A percentile compares a stretch with the other conserved stretches of the same genome.
Conservation (phyloP, 768 basidiomycete genomes). For the Tulasnella sp. region DNA sequence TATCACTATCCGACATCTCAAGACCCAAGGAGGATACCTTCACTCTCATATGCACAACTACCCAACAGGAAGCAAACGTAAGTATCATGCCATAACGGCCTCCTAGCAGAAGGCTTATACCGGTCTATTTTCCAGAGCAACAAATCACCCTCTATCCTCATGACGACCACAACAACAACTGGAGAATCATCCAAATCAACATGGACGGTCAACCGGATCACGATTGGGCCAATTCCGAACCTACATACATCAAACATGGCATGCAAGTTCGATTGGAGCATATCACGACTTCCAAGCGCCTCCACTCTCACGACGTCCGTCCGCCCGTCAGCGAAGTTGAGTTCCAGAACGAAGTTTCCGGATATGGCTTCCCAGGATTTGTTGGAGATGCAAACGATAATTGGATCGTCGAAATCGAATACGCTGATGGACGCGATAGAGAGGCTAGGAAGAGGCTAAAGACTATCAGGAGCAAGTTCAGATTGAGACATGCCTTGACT, state of each 20-base stretch:
- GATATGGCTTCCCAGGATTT: conserved; percentile 78
- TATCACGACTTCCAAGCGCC: conserved; percentile 61
- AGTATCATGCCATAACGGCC: conserved; percentile 22
- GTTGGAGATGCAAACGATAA: conserved; percentile 87
- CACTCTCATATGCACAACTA: conserved; percentile 90
- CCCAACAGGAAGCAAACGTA: conserved; percentile 83
- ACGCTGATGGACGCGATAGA: conserved; percentile 47
- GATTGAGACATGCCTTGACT: conserved; percentile 68
- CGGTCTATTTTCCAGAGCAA: conserved; percentile 51
- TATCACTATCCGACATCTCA: conserved; percentile 75
- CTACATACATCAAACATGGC: conserved; percentile 51
- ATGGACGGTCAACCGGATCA: conserved; percentile 28
- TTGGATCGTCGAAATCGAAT: conserved; percentile 77
- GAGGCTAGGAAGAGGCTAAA: conserved; percentile 58
- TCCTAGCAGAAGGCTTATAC: neutral
- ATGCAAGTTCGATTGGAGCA: conserved; percentile 74
- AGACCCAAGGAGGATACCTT: conserved; percentile 97
- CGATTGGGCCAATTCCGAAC: conserved; percentile 39
- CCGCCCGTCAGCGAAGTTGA: conserved; percentile 95
- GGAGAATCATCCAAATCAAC: conserved; percentile 72
- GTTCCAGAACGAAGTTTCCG: conserved; percentile 97
- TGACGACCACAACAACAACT: conserved; percentile 91
- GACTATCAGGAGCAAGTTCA: conserved; percentile 71
- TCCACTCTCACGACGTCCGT: conserved; percentile 91
- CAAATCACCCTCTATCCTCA: conserved; percentile 99